Conservation (phyloP, 352 stramenopile genomes). For the Phytopythium kandeliae region DNA sequence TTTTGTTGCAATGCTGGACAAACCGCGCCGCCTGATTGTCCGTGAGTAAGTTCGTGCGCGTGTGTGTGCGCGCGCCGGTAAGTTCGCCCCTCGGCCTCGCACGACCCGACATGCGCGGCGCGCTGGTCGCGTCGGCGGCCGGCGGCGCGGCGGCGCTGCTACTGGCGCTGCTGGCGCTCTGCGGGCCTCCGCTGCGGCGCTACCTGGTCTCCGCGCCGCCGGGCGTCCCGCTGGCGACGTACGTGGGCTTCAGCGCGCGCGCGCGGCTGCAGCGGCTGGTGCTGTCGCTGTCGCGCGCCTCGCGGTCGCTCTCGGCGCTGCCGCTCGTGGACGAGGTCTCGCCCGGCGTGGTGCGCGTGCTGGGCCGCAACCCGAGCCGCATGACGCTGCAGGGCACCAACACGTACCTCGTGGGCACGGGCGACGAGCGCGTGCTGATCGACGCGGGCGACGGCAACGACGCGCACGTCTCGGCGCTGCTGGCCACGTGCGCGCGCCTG, state of each 20-base stretch:
- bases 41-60: too few relatives aligned
- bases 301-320: constrained; percentile 27
- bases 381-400: constrained; percentile 90
- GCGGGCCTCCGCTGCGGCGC: background rate
- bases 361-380: constrained; percentile 81
- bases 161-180: background rate
- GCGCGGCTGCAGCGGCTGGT: constrained; percentile 38
- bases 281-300: constrained; percentile 38
- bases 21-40: too few relatives aligned
- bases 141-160: background rate
- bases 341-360: constrained; percentile 52
- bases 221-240: constrained; percentile 23
- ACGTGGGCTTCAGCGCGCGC: constrained; percentile 38
- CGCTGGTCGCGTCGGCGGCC: too few relatives aligned
- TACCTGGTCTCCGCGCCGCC: background rate
- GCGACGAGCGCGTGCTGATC: constrained; percentile 55
- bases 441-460: constrained; percentile 76
- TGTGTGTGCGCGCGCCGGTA: too few relatives aligned
- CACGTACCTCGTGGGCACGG: constrained; percentile 84
- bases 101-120: too few relatives aligned
- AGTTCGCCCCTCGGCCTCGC: too few relatives aligned
- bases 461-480: constrained; percentile 38
- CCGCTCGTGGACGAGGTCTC: constrained; percentile 37
- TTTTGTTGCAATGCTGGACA: too few relatives aligned
- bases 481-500: constrained; percentile 27